Percentiles rank a stretch among this genome's conserved stretches.
phyloP scores from a whole-genome alignment of 192 early-diverging fungal species.

The Backusella mclennaniae region DNA sequence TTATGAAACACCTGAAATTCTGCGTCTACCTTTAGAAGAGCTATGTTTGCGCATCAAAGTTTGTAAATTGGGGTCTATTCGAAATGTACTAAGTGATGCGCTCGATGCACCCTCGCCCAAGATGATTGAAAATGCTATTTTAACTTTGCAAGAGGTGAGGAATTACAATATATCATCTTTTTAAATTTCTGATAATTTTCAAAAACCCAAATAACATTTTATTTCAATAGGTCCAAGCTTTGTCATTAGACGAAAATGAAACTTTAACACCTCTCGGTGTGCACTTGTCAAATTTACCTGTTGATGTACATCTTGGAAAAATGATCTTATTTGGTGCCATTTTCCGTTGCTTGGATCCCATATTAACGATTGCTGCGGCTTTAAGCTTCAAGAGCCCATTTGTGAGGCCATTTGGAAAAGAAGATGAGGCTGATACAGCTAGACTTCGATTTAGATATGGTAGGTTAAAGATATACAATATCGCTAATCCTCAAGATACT shows the following conservation, averaged over 20 bases:
- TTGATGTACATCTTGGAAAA: constrained; percentile 70
- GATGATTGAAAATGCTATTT: constrained; percentile 48
- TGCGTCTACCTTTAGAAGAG: constrained; percentile 70
- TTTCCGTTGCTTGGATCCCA: constrained; percentile 63
- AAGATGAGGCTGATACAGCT: constrained; percentile 47
- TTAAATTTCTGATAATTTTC: constrained; percentile 18
- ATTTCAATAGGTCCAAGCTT: constrained; percentile 43
- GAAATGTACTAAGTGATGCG: constrained; percentile 41
- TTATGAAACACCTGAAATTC: constrained; percentile 67
- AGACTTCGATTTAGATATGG: constrained; percentile 39
- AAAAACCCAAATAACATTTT: neutral
- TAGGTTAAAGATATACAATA: neutral
- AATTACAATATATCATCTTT: neutral
- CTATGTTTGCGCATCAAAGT: constrained; percentile 64
- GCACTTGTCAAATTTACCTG: constrained; percentile 60
- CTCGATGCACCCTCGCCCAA: constrained; percentile 56
- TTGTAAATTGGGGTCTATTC: constrained; percentile 47
- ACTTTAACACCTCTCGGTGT: constrained; percentile 60
- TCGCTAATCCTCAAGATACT: neutral
- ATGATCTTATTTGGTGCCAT: constrained; percentile 64
- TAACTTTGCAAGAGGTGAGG: constrained; percentile 47
- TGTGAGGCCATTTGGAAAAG: constrained; percentile 49
- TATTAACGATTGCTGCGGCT: constrained; percentile 58
- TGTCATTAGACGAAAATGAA: constrained; percentile 35
- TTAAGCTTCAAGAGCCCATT: constrained; percentile 49